Base-by-base conservation (phyloP, 2,329 filamentous ascomycete genomes). In the Epicoccum nigrum region DNA sequence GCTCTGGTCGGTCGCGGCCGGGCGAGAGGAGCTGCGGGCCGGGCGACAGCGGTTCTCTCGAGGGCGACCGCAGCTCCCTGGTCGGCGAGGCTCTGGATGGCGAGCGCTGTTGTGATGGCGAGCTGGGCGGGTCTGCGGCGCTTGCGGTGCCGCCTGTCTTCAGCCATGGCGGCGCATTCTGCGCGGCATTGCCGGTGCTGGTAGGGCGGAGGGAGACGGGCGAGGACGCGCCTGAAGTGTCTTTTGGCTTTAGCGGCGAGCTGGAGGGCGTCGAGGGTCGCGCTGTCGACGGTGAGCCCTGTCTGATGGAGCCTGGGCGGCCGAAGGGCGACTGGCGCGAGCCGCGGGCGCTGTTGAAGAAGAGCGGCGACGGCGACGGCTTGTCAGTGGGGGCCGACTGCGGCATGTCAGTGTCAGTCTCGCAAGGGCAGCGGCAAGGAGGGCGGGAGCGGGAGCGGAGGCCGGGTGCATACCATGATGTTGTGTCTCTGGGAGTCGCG, bases 331-430 rank as follows among this genome's bases (percentile, higher is more conserved):
- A 78, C 38, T 74, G 69, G 13, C 49, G 49, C 21, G 49, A 51
- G 13, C 30, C 41, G 56, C 76, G 74, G 13, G 71, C 68, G 62
- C 71, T 74, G 60, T 73, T 74, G 68, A 76, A 76, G 62, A 74
- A 76, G 54, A 78, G 72, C 16, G 71, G 71, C 12, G 72, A 75
- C 16, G 71, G 71, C 12, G 72, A 75, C 33, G 74, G 75, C 59
- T 74, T 76, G 62, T 65, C 67, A 12, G 69, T 67, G 12, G 67
- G 70, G 9, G 70, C 71, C 17, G 68, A 68, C 69, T 72, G 58
- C 23, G 45, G 41, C 40, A 15, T 39, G 32, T 59, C 48, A 54
- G 57, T 27, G 9, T 20, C 13, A 13, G n/a, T 16, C 17, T 16
- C 38, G 41, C 38, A 45, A n/a, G n/a, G n/a, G n/a, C n/a, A n/a